phyloP scores from a whole-genome alignment of 2,329 filamentous ascomycete species.

The Hypoxylon sp. region DNA sequence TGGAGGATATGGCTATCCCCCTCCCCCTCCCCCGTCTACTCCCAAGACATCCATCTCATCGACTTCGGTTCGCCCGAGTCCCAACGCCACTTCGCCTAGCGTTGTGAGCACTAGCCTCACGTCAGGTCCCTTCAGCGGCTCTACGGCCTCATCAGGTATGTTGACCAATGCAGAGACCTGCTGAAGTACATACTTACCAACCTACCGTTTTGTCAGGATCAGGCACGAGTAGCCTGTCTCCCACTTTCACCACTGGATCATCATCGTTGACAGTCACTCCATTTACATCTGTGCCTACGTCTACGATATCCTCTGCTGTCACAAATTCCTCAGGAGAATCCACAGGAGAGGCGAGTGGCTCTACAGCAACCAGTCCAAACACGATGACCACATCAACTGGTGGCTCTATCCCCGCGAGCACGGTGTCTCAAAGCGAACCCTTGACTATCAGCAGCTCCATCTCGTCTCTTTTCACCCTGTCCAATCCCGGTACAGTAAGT shows the following conservation, averaged over 20 bases:
- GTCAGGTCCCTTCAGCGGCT: conserved; percentile 3
- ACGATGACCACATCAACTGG: neutral
- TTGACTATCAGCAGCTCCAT: neutral
- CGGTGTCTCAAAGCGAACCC: neutral
- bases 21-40: conserved; percentile 32
- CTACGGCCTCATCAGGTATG: conserved; percentile 17
- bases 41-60: conserved; percentile 22
- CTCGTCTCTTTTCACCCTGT: neutral
- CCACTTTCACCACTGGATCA: neutral
- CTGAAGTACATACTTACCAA: conserved; percentile 1
- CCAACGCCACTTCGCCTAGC: conserved; percentile 11
- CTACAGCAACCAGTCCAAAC: conserved; percentile 8
- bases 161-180: neutral
- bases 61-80: conserved; percentile 14
- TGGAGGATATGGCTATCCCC: conserved; percentile 42
- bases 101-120: conserved; percentile 1
- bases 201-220: conserved; percentile 13
- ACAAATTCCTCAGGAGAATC: conserved; percentile 5
- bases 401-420: conserved; percentile 1
- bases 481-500: conserved; percentile 20
- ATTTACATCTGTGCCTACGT: neutral
- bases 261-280: neutral
- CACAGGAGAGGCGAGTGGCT: conserved; percentile 19
- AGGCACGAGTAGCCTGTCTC: conserved; percentile 2
- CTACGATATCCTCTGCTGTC: conserved; percentile 1